Percentiles rank a stretch among this genome's conserved stretches.
Evolutionary conservation across 495 filamentous ascomycete genomes (phyloP).

Genomic region (Penicilliopsis zonata): DNA sequence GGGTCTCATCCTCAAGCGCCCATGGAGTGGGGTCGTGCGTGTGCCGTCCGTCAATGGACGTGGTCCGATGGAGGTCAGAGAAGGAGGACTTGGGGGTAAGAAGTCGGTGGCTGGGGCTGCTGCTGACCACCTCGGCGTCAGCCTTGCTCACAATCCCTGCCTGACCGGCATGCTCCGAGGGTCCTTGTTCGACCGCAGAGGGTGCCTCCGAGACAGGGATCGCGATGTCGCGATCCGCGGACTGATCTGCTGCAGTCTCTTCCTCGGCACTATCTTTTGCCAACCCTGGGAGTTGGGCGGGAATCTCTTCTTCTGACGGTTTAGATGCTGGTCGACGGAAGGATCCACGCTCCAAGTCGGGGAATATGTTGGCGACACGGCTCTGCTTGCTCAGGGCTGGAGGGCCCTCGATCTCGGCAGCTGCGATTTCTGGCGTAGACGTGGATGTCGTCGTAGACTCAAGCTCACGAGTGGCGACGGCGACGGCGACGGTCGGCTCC

Average conservation of each 20-base stretch:
- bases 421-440: neutral
- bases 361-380: slow-evolving; percentile 28
- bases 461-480: neutral
- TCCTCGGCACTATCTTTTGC: slow-evolving; percentile 37
- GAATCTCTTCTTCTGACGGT: neutral
- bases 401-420: too few species aligned
- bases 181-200: slow-evolving; percentile 12
- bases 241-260: slow-evolving; percentile 28
- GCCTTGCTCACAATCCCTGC: too few species aligned
- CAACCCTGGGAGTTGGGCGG: slow-evolving; percentile 13
- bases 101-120: too few species aligned
- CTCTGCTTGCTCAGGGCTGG: too few species aligned
- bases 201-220: slow-evolving; percentile 41
- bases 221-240: slow-evolving; percentile 36
- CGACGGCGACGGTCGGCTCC: too few species aligned
- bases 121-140: too few species aligned
- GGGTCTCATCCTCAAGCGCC: slow-evolving; percentile 26
- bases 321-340: slow-evolving; percentile 15
- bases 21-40: slow-evolving; percentile 17
- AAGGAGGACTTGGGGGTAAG: too few species aligned
- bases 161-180: slow-evolving; percentile 3
- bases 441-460: neutral
- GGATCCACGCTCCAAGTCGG: slow-evolving; percentile 21
- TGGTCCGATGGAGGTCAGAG: slow-evolving; percentile 21
- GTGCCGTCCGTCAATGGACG: slow-evolving; percentile 27